Base-by-base conservation (phyloP, 805 yeast species). In the Candida boleticola region DNA sequence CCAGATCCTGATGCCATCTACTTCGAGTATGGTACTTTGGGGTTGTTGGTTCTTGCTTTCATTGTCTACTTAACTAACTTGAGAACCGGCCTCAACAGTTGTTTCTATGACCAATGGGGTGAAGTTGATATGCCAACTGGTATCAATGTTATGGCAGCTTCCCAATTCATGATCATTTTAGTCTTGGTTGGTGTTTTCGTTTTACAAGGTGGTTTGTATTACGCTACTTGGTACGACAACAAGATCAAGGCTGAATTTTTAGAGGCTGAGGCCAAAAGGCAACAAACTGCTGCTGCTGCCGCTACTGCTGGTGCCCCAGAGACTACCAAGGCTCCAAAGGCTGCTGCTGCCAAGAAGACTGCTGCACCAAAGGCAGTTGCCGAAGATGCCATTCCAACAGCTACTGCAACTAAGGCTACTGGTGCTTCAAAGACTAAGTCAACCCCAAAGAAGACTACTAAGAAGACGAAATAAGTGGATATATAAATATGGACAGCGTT, bases 51-150 rank as follows among this genome's bases (percentile, higher is more conserved):
- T 61, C 68, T 82, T 29, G 85, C 85, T 16, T 66, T 85, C 35
- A 80, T 92, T 54, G 77, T 92, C 53, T 93, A 89, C 64, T 69
- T 92, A 55, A 85, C 96, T 48, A 93, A 93, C 68, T 72, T 92
- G 51, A 77, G 88, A 57, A 79, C 85, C 40, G 98, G 98, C 41
- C 71, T 83, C 30, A 76, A 76, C 51, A 79, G 90, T 43, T 79
- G 88, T 41, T 53, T 80, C 21, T 63, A 76, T 44, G 90, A 89
- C 34, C 72, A 80, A 46, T 92, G 98, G 98, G 98, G 97, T 51
- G 98, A 92, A 39, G 96, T 93, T 39, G 87, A 86, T 55, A 80
- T 77, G 60, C 73, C 74, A 46, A 87, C 95, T 18, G 98, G 98
- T 23, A 66, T 92, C 55, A 88, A 87, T 50, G 96, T 93, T 30